A percentile compares a stretch with the other conserved stretches of the same genome.
These are phyloP conservation scores for Apiospora rasikravindrae DNA, from an alignment of 2,329 filamentous ascomycete genomes.

Conservation along the genomic window DNA sequence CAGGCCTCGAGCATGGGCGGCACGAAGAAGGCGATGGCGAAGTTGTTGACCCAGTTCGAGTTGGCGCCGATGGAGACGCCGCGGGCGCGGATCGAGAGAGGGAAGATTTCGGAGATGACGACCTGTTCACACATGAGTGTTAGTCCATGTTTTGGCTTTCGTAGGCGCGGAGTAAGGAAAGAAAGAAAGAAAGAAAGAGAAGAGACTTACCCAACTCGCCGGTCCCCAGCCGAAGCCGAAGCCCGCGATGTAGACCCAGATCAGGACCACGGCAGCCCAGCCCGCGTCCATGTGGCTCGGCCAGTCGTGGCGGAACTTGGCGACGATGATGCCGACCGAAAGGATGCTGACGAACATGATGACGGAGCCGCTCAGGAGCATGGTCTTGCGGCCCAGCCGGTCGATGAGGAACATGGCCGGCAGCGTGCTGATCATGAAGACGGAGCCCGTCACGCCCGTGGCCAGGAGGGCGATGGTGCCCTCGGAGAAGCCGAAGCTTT, in stretches of 20 bases:
- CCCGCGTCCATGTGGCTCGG: constrained; percentile 54
- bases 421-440: constrained; percentile 46
- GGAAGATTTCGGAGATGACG: constrained; percentile 64
- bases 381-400: constrained; percentile 49
- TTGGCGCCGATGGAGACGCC: constrained; percentile 65
- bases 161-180: too few relatives aligned
- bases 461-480: constrained; percentile 25
- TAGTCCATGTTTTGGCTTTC: too few relatives aligned
- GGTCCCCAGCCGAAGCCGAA: constrained; percentile 66
- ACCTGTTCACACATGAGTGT: constrained; percentile 28
- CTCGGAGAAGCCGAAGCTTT: constrained; percentile 32
- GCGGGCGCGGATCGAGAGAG: constrained; percentile 64
- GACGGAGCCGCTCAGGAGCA: constrained; percentile 50
- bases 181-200: too few relatives aligned
- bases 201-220: constrained; percentile 44
- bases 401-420: constrained; percentile 55
- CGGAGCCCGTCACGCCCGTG: constrained; percentile 24
- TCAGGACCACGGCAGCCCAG: constrained; percentile 43
- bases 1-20: constrained; percentile 62
- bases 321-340: constrained; percentile 59
- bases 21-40: constrained; percentile 64
- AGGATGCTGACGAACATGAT: constrained; percentile 53
- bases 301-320: constrained; percentile 55
- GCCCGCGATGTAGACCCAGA: constrained; percentile 62
- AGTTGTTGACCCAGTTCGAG: constrained; percentile 68